Evolutionary conservation across 306 rosid species (phyloP).

Genomic region (Parietaria judaica): DNA sequence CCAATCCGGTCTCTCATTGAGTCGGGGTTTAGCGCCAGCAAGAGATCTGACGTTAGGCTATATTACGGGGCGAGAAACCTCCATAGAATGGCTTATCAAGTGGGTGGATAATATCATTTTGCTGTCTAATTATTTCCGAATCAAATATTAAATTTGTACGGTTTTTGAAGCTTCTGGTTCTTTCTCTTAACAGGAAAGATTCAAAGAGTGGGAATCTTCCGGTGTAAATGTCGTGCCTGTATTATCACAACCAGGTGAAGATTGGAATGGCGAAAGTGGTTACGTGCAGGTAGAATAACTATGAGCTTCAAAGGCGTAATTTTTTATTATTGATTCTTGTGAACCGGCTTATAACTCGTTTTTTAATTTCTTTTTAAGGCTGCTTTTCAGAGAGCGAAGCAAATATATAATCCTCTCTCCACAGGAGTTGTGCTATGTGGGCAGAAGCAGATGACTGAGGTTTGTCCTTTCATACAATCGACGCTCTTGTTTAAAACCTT

Average conservation of each 20-base stretch:
- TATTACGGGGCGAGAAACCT: slow-evolving; percentile 87
- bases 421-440: slow-evolving; percentile 79
- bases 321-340: background rate
- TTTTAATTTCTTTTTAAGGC: too few relatives aligned
- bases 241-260: slow-evolving; percentile 70
- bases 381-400: slow-evolving; percentile 68
- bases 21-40: slow-evolving; percentile 58
- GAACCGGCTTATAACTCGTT: too few relatives aligned
- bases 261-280: slow-evolving; percentile 80
- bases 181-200: slow-evolving; percentile 61
- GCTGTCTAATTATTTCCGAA: background rate
- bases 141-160: slow-evolving; percentile 12
- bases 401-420: slow-evolving; percentile 49
- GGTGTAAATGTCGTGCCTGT: slow-evolving; percentile 89
- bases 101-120: background rate
- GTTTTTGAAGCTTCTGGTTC: slow-evolving; percentile 12
- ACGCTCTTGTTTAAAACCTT: background rate
- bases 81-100: slow-evolving; percentile 95
- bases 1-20: slow-evolving; percentile 87
- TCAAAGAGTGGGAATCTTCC: slow-evolving; percentile 84
- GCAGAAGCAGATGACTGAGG: slow-evolving; percentile 95
- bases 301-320: background rate
- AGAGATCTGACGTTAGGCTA: slow-evolving; percentile 76
- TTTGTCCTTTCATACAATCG: slow-evolving; percentile 20
- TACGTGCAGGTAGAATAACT: slow-evolving; percentile 63